Evolutionary conservation across 306 rosid species (phyloP), one percentile per base, ranked within the genome.

Genomic region (Corylus avellana): DNA sequence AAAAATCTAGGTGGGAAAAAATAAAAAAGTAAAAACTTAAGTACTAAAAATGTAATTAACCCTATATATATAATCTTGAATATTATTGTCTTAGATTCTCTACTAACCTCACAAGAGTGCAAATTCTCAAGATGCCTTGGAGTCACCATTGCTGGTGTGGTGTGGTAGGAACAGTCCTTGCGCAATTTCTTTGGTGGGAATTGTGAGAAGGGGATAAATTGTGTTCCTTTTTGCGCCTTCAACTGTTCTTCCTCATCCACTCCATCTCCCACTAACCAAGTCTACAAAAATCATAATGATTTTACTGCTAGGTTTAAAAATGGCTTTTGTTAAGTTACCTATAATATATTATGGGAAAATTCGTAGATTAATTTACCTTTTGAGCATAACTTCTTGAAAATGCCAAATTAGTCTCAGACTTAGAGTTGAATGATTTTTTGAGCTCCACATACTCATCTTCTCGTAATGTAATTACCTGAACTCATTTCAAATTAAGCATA

Each of bases 71-170:
- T 39, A 39, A 39, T 39, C 44, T 39, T 39, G 6, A 39, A 39
- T 39, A 4, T 39, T 39, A 4, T 39, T 39, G 6, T 39, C 44
- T 9, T 58, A 0, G 8, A 48, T 72, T 76, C 16, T 12, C 39
- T 17, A 0, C 73, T 70, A 58, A 94, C 98, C 98, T 94, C 98
- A 64, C 98, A 92, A 18, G 97, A 85, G 77, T 90, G 86, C n/a
- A 94, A 27, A 62, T 94, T 94, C 57, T 75, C 79, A 2, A 92
- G 54, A 1, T 88, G 76, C 64, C 80, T 5, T 2, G 98, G 97
- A 84, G 82, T 57, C 14, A 75, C 56, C 97, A 94, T 86, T 17
- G 98, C 91, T 12, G 97, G 98, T 10, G 95, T 86, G 85, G 14
- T 78, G 16, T 79, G 74, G 76, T 94, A 94, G 81, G 78, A 84